A percentile compares a stretch with the other conserved stretches of the same genome.
phyloP scores from a whole-genome alignment of 2,329 filamentous ascomycete species.

The Dothistroma septosporum region DNA sequence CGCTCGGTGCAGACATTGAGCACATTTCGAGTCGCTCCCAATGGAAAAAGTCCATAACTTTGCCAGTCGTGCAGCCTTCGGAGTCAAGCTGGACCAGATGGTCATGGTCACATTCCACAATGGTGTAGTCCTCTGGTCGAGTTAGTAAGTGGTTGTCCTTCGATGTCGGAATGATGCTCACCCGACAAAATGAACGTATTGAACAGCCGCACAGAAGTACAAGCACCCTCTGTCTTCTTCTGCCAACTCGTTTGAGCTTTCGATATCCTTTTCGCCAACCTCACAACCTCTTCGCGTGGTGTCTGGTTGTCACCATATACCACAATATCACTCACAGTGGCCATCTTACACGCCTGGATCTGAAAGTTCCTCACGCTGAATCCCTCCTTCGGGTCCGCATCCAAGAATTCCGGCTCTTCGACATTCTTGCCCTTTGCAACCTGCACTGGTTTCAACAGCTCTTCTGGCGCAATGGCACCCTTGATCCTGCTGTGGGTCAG shows the following conservation, averaged over 20 bases:
- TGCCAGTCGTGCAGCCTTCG: constrained; percentile 65
- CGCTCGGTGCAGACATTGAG: constrained; percentile 81
- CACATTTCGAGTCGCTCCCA: constrained; percentile 92
- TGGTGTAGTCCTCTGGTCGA: constrained; percentile 58
- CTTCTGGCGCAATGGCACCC: constrained; percentile 76
- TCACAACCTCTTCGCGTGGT: constrained; percentile 60
- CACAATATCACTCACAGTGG: constrained; percentile 84
- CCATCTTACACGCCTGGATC: constrained; percentile 85
- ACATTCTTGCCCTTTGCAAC: constrained; percentile 26
- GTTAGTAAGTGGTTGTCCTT: constrained; percentile 27
- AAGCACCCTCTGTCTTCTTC: constrained; percentile 55
- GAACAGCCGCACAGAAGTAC: constrained; percentile 52
- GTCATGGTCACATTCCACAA: constrained; percentile 66
- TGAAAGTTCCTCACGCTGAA: constrained; percentile 98
- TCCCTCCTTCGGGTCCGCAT: constrained; percentile 80
- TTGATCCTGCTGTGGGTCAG: constrained; percentile 71
- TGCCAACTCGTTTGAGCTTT: constrained; percentile 74
- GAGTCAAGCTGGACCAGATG: constrained; percentile 73
- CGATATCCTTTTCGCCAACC: constrained; percentile 61
- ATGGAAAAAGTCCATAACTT: constrained; percentile 81
- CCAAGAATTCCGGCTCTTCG: constrained; percentile 63
- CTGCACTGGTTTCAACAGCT: constrained; percentile 59
- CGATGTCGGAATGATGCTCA: constrained; percentile 34
- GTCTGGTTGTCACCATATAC: constrained; percentile 75
- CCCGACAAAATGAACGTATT: constrained; percentile 76